These are phyloP conservation scores for Calonectria pauciramosa DNA, from an alignment of 2,329 filamentous ascomycete species.

Conservation along the genomic window DNA sequence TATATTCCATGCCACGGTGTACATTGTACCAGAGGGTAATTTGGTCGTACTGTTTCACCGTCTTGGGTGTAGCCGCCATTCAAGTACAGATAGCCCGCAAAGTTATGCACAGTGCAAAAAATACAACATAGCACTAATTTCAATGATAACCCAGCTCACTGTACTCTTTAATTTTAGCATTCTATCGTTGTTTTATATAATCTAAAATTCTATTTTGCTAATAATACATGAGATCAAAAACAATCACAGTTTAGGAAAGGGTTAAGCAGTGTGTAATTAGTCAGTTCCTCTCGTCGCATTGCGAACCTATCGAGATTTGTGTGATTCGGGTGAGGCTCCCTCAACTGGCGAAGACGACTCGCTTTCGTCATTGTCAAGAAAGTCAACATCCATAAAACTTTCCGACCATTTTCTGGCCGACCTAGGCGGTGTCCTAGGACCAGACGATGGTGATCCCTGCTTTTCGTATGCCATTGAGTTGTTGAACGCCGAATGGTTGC, in stretches of 20 bases:
- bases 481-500: neutral
- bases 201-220: neutral
- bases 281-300: no score
- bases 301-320: neutral
- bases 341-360: neutral
- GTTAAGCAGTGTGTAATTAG: neutral
- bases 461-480: neutral
- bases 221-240: neutral
- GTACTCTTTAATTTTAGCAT: neutral
- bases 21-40: neutral
- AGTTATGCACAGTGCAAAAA: neutral
- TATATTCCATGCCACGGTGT: no score
- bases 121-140: neutral
- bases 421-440: neutral
- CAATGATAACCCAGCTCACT: neutral
- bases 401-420: neutral
- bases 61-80: neutral
- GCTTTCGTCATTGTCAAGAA: neutral
- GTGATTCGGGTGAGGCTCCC: neutral
- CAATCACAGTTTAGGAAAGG: neutral
- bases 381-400: slow-evolving; percentile 1
- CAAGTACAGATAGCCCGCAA: neutral
- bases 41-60: neutral
- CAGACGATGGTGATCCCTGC: neutral
- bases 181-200: neutral